These are phyloP conservation scores for Cornus kousa DNA, from an alignment of 148 eudicot genomes.

Conservation along the genomic window DNA sequence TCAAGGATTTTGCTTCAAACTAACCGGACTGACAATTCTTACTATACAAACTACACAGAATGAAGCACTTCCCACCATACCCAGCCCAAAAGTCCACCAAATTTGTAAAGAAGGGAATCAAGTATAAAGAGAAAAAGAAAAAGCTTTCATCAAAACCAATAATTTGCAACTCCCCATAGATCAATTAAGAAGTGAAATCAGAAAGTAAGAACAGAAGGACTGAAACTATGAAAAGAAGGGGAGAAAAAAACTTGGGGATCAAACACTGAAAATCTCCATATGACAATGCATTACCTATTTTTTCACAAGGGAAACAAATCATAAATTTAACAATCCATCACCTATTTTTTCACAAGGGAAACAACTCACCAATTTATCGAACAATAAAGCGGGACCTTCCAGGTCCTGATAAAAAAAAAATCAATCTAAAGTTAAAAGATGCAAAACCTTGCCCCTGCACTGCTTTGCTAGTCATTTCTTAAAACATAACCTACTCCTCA, in stretches of 20 bases:
- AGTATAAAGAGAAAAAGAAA: not conserved
- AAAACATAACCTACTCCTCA: not conserved
- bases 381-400: too few relatives aligned
- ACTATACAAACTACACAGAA: not conserved
- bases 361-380: too few relatives aligned
- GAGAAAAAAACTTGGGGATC: not conserved
- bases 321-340: too few relatives aligned
- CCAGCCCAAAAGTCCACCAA: not conserved
- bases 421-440: not conserved
- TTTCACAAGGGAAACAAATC: not conserved
- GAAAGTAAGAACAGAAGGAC: not conserved
- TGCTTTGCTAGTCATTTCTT: not conserved
- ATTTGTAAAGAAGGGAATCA: not conserved
- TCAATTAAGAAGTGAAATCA: not conserved
- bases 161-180: not conserved
- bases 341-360: too few relatives aligned
- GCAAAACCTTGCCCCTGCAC: not conserved
- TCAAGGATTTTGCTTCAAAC: too few relatives aligned
- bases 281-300: not conserved
- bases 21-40: too few relatives aligned
- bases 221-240: not conserved
- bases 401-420: too few relatives aligned
- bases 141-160: not conserved
- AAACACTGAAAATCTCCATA: not conserved
- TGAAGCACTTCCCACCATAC: not conserved